These are phyloP conservation scores for Dipodascus albidus DNA, from an alignment of 805 yeast species.

Conservation along the genomic window DNA sequence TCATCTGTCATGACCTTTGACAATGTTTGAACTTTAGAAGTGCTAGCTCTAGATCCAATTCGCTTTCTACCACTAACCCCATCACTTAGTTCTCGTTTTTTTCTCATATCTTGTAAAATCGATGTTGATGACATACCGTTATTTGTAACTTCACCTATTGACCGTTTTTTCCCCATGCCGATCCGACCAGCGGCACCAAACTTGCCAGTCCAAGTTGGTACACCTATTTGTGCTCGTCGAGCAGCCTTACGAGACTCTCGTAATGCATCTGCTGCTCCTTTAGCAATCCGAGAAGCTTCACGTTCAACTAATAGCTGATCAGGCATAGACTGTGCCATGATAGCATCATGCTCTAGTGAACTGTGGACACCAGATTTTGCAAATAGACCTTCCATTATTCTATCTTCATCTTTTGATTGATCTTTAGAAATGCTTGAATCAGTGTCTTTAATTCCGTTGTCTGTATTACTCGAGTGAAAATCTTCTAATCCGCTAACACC, in stretches of 20 bases:
- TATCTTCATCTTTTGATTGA: constrained; percentile 33
- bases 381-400: constrained; percentile 66
- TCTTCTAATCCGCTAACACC: constrained; percentile 70
- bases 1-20: constrained; percentile 25
- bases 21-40: constrained; percentile 38
- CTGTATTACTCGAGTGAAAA: constrained; percentile 38
- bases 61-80: not conserved
- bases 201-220: constrained; percentile 94
- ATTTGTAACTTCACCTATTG: not conserved
- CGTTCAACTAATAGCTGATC: constrained; percentile 44
- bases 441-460: constrained; percentile 8
- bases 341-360: constrained; percentile 66
- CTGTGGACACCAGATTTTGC: constrained; percentile 63
- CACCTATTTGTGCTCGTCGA: constrained; percentile 43
- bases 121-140: not conserved
- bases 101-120: not conserved
- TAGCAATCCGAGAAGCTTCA: constrained; percentile 51
- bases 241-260: constrained; percentile 47
- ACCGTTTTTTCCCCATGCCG: not conserved
- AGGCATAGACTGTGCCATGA: constrained; percentile 45
- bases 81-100: not conserved
- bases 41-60: constrained; percentile 1
- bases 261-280: constrained; percentile 49
- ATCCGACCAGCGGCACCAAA: constrained; percentile 74
- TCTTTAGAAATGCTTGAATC: constrained; percentile 1